Evolutionary conservation across 345 rosid genomes (phyloP).

Genomic region (Citrus cavaleriei): DNA sequence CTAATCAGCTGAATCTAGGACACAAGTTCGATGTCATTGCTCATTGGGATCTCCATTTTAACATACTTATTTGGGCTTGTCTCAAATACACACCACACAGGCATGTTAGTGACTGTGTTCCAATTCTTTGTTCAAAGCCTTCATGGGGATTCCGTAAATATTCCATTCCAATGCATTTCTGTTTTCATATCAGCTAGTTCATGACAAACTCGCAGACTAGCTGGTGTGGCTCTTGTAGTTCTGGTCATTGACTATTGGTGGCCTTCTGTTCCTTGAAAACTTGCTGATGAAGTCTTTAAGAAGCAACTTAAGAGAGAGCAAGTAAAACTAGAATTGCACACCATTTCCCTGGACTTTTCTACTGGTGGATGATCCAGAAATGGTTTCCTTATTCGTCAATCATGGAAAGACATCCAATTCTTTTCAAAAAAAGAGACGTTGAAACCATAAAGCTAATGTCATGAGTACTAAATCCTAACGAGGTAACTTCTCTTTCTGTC

Average conservation of each 20-base stretch:
- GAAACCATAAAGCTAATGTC: constrained; percentile 33
- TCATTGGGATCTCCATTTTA: constrained; percentile 50
- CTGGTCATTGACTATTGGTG: constrained; percentile 61
- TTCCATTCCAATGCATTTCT: too few relatives aligned
- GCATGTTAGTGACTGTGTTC: constrained; percentile 3
- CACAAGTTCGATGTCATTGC: constrained; percentile 45
- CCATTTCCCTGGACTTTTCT: constrained; percentile 33
- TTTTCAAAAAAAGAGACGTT: constrained; percentile 23
- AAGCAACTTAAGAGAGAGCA: constrained; percentile 37
- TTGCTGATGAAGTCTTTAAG: constrained; percentile 28
- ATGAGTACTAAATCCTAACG: constrained; percentile 24
- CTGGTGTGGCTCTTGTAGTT: constrained; percentile 40
- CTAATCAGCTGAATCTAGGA: constrained; percentile 50
- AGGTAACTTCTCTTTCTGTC: constrained; percentile 17
- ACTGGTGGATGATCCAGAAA: constrained; percentile 68
- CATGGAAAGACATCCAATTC: constrained; percentile 24
- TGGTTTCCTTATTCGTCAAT: constrained; percentile 41
- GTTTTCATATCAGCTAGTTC: too few relatives aligned
- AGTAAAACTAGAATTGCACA: constrained; percentile 42
- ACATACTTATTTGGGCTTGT: constrained; percentile 45
- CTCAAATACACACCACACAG: constrained; percentile 58
- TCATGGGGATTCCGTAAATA: too few relatives aligned
- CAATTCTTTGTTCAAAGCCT: not conserved
- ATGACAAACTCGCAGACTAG: constrained; percentile 31
- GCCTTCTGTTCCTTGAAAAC: constrained; percentile 43